Evolutionary conservation across 2,329 filamentous ascomycete genomes (phyloP).

Genomic region (Aspergillus sp.): DNA sequence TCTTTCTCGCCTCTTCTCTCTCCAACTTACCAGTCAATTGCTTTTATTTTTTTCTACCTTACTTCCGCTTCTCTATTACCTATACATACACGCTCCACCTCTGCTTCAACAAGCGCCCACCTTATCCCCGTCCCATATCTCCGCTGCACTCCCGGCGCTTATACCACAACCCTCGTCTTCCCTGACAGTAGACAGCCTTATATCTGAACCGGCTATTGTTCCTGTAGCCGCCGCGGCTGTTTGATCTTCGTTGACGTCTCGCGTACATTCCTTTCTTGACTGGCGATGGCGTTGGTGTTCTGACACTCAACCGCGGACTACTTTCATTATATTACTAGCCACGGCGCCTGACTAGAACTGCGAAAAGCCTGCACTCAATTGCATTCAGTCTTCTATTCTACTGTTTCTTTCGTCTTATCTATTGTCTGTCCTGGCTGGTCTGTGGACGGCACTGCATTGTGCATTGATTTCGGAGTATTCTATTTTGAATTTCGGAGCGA

Average conservation of each 20-base stretch:
- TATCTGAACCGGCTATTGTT: background rate
- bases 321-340: background rate
- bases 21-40: too few relatives aligned
- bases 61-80: background rate
- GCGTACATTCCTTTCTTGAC: background rate
- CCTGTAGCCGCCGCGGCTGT: slow-evolving; percentile 20
- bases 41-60: background rate
- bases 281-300: background rate
- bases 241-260: slow-evolving; percentile 9
- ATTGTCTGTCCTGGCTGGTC: background rate
- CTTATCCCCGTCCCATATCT: background rate
- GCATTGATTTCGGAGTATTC: background rate
- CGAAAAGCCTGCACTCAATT: background rate
- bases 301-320: background rate
- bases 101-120: background rate
- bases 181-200: background rate
- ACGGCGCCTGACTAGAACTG: background rate
- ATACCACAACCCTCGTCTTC: background rate
- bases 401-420: background rate
- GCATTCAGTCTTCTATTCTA: too few relatives aligned
- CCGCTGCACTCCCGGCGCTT: background rate
- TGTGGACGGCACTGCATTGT: background rate
- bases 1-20: too few relatives aligned
- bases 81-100: background rate
- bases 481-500: background rate